Conservation (phyloP, 257 asterid genomes). For the Salvia splendens region DNA sequence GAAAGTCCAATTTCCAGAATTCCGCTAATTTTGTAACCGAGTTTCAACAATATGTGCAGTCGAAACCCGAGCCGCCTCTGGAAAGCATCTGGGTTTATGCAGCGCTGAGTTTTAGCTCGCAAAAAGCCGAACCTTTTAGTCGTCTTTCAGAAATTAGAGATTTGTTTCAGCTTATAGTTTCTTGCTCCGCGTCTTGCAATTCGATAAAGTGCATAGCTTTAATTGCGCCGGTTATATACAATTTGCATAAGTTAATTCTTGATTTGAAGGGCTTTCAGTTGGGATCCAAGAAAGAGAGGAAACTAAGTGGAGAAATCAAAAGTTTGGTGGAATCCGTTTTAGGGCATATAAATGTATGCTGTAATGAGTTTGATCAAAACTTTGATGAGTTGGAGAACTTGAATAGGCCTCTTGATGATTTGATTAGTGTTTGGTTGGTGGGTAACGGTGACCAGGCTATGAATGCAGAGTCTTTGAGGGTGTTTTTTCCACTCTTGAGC, state of each 20-base stretch:
- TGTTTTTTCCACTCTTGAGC: slow-evolving; percentile 61
- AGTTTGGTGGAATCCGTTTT: slow-evolving; percentile 55
- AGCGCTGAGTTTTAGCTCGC: slow-evolving; percentile 41
- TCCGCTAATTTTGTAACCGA: slow-evolving; percentile 34
- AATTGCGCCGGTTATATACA: slow-evolving; percentile 59
- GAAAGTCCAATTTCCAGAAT: slow-evolving; percentile 28
- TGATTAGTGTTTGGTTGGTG: slow-evolving; percentile 57
- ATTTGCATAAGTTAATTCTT: slow-evolving; percentile 37
- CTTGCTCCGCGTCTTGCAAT: slow-evolving; percentile 56
- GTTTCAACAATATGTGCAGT: slow-evolving; percentile 49
- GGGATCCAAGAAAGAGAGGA: slow-evolving; percentile 53
- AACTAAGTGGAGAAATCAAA: slow-evolving; percentile 46
- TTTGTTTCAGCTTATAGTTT: slow-evolving; percentile 51
- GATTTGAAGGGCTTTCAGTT: slow-evolving; percentile 43
- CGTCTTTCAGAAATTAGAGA: slow-evolving; percentile 44
- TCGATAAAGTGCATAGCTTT: slow-evolving; percentile 48
- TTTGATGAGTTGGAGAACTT: slow-evolving; percentile 40
- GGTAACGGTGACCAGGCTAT: slow-evolving; percentile 28
- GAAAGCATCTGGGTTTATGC: slow-evolving; percentile 71
- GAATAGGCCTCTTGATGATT: slow-evolving; percentile 47
- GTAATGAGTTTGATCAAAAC: slow-evolving; percentile 39
- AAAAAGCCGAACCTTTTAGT: slow-evolving; percentile 37
- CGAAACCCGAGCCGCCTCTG: slow-evolving; percentile 55
- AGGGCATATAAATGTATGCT: slow-evolving; percentile 53
- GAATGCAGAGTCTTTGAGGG: slow-evolving; percentile 35